These are phyloP conservation scores for Gaeumannomyces tritici DNA, from an alignment of 2,329 filamentous ascomycete genomes.

Conservation along the genomic window DNA sequence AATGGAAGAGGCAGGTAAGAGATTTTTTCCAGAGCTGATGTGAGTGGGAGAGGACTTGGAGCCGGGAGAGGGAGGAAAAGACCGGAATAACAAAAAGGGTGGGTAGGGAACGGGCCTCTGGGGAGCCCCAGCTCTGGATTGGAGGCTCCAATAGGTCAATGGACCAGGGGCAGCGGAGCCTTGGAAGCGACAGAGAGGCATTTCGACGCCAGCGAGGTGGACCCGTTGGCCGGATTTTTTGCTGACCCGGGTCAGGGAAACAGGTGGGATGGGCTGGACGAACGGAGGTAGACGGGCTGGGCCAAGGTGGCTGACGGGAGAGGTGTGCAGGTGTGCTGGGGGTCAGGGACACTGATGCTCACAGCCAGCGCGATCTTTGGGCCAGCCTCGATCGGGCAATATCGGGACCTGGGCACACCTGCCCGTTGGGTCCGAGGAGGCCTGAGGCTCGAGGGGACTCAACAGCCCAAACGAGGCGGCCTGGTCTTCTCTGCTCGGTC, in stretches of 20 bases:
- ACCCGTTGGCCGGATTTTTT: constrained; percentile 2
- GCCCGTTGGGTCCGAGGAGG: neutral
- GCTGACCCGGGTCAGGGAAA: neutral
- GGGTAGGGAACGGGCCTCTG: constrained; percentile 12
- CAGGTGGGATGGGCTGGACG: neutral
- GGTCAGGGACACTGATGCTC: neutral
- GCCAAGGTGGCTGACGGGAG: neutral
- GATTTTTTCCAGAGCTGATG: constrained; percentile 13
- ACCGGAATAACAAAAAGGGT: constrained; percentile 5
- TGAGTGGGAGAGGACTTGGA: constrained; percentile 11
- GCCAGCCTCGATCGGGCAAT: constrained; percentile 4
- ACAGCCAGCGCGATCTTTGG: neutral
- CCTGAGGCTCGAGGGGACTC: constrained; percentile 1
- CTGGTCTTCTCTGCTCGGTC: neutral
- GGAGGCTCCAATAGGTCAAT: constrained; percentile 4
- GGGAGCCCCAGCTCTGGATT: constrained; percentile 4
- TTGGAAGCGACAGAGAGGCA: neutral
- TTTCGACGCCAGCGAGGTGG: neutral
- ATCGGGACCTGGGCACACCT: constrained; percentile 2
- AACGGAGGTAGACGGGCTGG: neutral
- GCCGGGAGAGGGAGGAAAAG: constrained; percentile 12
- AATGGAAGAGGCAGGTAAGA: constrained; percentile 16
- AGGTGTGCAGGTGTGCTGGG: neutral
- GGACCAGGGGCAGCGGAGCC: neutral
- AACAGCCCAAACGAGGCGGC: neutral